Conservation (phyloP, 805 yeast species). For the Candida boidinii region DNA sequence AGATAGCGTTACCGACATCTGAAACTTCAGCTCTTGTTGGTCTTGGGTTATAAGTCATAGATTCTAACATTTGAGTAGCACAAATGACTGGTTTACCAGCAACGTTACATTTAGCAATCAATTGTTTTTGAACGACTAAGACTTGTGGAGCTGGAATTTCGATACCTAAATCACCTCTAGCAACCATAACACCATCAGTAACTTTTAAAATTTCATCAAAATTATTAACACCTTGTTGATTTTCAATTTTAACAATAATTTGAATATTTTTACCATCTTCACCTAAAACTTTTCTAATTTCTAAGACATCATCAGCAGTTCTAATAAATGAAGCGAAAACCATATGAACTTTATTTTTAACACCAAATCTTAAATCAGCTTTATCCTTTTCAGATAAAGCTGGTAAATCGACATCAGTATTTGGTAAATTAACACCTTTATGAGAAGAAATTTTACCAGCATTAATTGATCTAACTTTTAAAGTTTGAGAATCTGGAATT, state of each 20-base stretch:
- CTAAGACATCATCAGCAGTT: conserved; percentile 80
- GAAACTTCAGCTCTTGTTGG: conserved; percentile 99
- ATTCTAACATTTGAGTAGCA: conserved; percentile 99
- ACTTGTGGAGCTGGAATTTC: conserved; percentile 99
- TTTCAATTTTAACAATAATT: conserved; percentile 96
- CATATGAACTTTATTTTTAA: conserved; percentile 96
- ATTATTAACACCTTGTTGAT: conserved; percentile 99
- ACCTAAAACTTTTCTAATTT: conserved; percentile 91
- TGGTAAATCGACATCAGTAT: conserved; percentile 97
- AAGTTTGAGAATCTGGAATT: conserved; percentile 68
- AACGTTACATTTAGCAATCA: conserved; percentile 97
- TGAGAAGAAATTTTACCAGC: conserved; percentile 94
- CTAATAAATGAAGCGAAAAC: conserved; percentile 97
- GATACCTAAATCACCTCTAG: conserved; percentile 99
- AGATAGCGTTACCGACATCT: conserved; percentile 97
- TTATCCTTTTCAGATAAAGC: conserved; percentile 96
- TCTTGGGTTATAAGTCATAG: conserved; percentile 99
- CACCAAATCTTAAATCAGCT: conserved; percentile 89
- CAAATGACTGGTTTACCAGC: conserved; percentile 99
- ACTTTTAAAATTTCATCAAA: conserved; percentile 90
- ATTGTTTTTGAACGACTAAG: conserved; percentile 95
- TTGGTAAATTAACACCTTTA: conserved; percentile 99
- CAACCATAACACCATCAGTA: conserved; percentile 99
- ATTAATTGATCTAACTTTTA: conserved; percentile 84
- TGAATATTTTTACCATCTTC: conserved; percentile 95